Conservation (phyloP, 2,329 filamentous ascomycete genomes). For the Clathrospora elynae region DNA sequence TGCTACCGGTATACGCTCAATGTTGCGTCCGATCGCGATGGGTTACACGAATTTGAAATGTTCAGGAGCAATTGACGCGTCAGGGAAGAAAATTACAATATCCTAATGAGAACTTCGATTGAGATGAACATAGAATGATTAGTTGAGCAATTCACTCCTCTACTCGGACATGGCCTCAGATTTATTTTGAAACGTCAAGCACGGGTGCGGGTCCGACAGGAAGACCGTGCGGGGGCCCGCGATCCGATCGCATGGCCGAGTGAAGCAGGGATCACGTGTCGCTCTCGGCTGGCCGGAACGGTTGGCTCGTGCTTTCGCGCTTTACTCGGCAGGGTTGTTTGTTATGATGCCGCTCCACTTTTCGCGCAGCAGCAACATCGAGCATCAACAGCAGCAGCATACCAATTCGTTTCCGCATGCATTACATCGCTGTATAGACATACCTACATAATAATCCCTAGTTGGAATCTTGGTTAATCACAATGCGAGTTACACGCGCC, state of each 20-base stretch:
- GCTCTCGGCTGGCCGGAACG: constrained; percentile 4
- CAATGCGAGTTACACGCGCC: constrained; percentile 53
- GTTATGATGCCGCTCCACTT: constrained; percentile 23
- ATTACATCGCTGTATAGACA: constrained; percentile 19
- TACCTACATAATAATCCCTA: constrained; percentile 2
- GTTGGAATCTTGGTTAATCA: constrained; percentile 11
- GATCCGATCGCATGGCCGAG: constrained; percentile 7
- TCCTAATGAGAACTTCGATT: neutral
- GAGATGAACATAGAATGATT: too few species aligned
- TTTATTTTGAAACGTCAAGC: constrained; percentile 4
- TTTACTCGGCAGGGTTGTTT: constrained; percentile 23
- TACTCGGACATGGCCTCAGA: neutral
- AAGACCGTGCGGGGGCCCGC: constrained; percentile 6
- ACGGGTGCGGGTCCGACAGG: constrained; percentile 8
- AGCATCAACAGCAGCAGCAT: constrained; percentile 27
- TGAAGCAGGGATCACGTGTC: constrained; percentile 23
- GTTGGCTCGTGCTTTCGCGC: constrained; percentile 14
- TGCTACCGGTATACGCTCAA: too few species aligned
- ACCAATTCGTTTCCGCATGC: constrained; percentile 21
- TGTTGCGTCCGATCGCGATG: constrained; percentile 3
- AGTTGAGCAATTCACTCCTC: neutral
- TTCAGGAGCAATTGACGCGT: constrained; percentile 1
- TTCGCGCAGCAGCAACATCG: constrained; percentile 21
- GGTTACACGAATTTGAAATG: neutral
- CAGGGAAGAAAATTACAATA: constrained; percentile 6